Evolutionary conservation across 2,329 filamentous ascomycete species (phyloP).

Genomic region (Geosmithia flava): DNA sequence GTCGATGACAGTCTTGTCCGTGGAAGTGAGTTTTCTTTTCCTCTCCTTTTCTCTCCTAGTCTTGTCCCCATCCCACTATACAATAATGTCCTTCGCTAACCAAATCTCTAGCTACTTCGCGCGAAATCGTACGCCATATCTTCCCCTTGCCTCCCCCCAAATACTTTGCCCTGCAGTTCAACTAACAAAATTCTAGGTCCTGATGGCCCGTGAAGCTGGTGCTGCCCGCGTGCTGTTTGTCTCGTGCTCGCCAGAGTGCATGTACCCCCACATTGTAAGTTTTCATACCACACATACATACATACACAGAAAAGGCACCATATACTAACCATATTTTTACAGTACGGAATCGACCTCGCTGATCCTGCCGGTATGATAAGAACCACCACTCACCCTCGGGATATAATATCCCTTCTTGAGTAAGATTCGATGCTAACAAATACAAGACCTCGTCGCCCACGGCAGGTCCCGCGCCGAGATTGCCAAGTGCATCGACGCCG

Average conservation of each 20-base stretch:
- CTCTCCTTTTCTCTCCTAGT: neutral
- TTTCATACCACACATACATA: neutral
- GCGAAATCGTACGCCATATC: slow-evolving; percentile 49
- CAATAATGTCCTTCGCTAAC: neutral
- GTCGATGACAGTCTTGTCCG: slow-evolving; percentile 88
- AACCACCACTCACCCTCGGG: neutral
- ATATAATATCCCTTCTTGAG: neutral
- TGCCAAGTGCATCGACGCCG: slow-evolving; percentile 25
- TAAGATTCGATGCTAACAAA: neutral
- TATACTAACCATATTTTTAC: neutral
- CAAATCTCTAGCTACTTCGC: slow-evolving; percentile 28
- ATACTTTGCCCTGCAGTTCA: neutral
- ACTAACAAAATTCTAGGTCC: slow-evolving; percentile 7
- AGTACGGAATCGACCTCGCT: slow-evolving; percentile 35
- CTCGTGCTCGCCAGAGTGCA: slow-evolving; percentile 72
- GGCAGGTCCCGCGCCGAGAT: slow-evolving; percentile 26
- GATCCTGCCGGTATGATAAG: slow-evolving; percentile 17
- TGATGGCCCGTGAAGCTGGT: slow-evolving; percentile 74
- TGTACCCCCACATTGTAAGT: slow-evolving; percentile 75
- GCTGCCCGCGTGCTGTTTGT: slow-evolving; percentile 75
- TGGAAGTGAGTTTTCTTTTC: slow-evolving; percentile 25
- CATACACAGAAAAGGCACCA: neutral
- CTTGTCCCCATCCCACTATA: neutral
- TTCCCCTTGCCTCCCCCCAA: slow-evolving; percentile 4
- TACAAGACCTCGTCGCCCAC: slow-evolving; percentile 27